Evolutionary conservation across 2,329 filamentous ascomycete genomes (phyloP), one percentile per base, ranked within the genome.

Genomic region (Piedraia hortae): DNA sequence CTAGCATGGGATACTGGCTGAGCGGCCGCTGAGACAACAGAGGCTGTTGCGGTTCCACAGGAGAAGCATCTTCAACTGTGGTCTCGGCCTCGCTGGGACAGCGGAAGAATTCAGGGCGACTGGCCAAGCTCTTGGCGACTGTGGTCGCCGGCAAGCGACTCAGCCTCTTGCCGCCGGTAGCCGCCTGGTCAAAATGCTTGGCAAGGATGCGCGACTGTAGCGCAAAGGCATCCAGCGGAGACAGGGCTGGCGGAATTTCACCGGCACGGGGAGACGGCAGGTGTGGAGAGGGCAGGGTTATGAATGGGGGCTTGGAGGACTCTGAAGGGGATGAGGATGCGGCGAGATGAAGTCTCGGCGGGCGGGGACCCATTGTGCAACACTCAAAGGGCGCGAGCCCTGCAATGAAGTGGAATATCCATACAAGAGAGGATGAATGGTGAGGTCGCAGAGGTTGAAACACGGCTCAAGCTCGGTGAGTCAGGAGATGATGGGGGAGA

Each of bases 201-300:
- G 78, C 78, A 22, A 97, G 59, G 35, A 88, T 51, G 26, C 82
- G 69, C 35, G 80, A 88, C 41, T 93, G 82, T 29, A 82, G 59
- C 11, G 82, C 82, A 42, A 97, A 88, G 21, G 82, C 82, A 55
- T 97, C 85, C 31, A 97, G 60, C 6, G 85, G 85, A 5, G 85
- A 93, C 25, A 93, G 57, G 23, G 85, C 73, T 4, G 85, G 85
- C 10, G 85, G 82, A 1, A 72, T 60, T 35, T 65, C 45, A 42
- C 52, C 53, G n/a, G 46, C 41, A 25, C 50, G 48, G 18, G 53
- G 52, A 26, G 51, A 54, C 20, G 52, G 50, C 12, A 55, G 43
- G 34, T 45, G 41, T 29, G 39, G 34, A 19, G 36, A n/a, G n/a
- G n/a, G 27, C 26, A 36, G 36, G 18, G 29, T 29, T 12, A 32